Evolutionary conservation across 148 eudicot genomes (phyloP), one percentile per base, ranked within the genome.

Genomic region (Rhododendron williamsianum): DNA sequence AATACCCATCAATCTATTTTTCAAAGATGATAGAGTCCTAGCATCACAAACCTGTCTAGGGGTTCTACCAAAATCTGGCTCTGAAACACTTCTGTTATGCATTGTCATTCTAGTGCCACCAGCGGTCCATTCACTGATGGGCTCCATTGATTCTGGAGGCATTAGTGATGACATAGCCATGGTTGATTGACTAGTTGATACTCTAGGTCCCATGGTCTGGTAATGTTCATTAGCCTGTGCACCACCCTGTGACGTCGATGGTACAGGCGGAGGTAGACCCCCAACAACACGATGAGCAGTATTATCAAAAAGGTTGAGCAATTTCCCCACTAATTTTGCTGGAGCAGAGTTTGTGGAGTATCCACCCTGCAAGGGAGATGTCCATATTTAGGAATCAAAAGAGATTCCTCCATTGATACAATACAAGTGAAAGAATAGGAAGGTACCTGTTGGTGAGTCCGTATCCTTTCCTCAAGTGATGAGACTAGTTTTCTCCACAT

Each of bases 281-380:
- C 98, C 98, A 89, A 96, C 94, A 80, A 96, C 98, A 80, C 94
- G 95, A 58, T 94, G 93, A n/a, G 96, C 96, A 56, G 98, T 94
- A 78, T 88, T 91, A 84, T 96, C 98, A 85, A 96, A 89, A 78
- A 96, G 88, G 87, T 92, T 93, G 77, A 92, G 91, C 88, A 96
- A 84, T 90, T 93, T 93, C 79, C 93, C 96, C 48, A 92, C 90
- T 52, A 96, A 86, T 88, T 94, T 93, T 52, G 87, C 91, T n/a
- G 96, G 93, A 87, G 92, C 96, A 87, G 92, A 90, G 87, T 92
- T 94, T 38, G 93, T 86, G 30, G 94, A 90, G 78, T 89, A 92
- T 79, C 98, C 98, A 83, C 96, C 95, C 98, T 96, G 92, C 76
- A 92, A 78, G 72, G 27, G 73, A 21, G 80, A 30, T 71, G 76